A percentile compares a stretch with the other conserved stretches of the same genome.
Evolutionary conservation across 106 monocot species (phyloP).

Genomic region (Triglochin maritima): DNA sequence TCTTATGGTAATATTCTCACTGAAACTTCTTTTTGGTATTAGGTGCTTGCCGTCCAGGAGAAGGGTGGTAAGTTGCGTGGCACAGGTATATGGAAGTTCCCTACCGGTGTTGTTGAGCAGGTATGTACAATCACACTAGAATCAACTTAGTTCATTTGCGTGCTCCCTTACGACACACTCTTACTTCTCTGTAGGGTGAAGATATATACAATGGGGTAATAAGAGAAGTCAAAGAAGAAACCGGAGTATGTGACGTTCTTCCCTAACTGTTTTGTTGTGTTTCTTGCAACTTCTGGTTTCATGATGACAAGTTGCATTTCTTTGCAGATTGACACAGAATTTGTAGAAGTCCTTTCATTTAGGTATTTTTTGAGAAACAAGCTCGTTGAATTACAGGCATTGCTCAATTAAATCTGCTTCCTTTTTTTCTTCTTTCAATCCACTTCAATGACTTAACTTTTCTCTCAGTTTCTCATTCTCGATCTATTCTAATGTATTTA

Average conservation of each 20-base stretch:
- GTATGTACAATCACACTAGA: slow-evolving; percentile 21
- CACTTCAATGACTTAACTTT: not conserved
- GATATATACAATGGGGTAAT: slow-evolving; percentile 60
- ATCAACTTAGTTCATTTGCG: not conserved
- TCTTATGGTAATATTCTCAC: not conserved
- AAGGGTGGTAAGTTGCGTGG: slow-evolving; percentile 58
- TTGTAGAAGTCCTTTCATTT: slow-evolving; percentile 85
- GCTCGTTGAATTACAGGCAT: too few species aligned
- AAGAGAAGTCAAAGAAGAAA: slow-evolving; percentile 97
- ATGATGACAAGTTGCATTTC: not conserved
- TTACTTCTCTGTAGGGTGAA: slow-evolving; percentile 64
- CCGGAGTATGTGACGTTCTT: slow-evolving; percentile 51
- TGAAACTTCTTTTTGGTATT: not conserved
- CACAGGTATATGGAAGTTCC: slow-evolving; percentile 77
- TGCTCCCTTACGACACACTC: not conserved
- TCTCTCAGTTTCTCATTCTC: not conserved
- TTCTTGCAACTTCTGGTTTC: not conserved
- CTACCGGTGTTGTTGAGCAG: slow-evolving; percentile 83
- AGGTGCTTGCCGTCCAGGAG: slow-evolving; percentile 93
- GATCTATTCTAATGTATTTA: too few species aligned
- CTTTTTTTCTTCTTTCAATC: too few species aligned
- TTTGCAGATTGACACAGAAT: slow-evolving; percentile 76
- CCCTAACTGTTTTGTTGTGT: not conserved
- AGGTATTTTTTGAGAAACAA: slow-evolving; percentile 24
- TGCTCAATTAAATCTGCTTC: too few species aligned